Evolutionary conservation across 2,329 filamentous ascomycete species (phyloP), one percentile per base, ranked within the genome.

Genomic region (Calonectria honghensis): DNA sequence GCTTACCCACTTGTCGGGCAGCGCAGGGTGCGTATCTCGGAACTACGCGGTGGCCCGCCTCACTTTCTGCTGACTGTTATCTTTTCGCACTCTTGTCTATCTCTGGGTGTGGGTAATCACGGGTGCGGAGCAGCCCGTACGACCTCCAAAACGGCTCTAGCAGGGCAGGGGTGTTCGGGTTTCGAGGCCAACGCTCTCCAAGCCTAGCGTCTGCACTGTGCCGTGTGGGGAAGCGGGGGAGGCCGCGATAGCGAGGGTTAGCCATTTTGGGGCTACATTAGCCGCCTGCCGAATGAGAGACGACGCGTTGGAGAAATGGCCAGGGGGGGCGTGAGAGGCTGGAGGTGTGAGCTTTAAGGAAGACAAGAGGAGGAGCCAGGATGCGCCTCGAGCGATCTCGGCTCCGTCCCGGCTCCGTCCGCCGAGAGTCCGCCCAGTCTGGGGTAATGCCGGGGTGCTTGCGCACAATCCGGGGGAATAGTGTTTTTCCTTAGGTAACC

Each of bases 211-310:
- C 57, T 41, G 35, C 57, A 63, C 57, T 41, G 57, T 63, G 57
- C 57, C 57, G 57, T 63, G 57, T 63, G 57, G 57, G 57, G 57
- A 63, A 63, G 57, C 57, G 57, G 57, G 57, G 57, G 35, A 63
- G 20, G 57, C 57, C 57, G 57, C 39, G 57, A 63, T 63, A 63
- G 35, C 57, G 16, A 41, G 57, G 24, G 24, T 29, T 41, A 39
- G 37, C 57, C 37, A 29, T 31, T 63, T 63, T 41, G 24, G 57
- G 35, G 14, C 57, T 7, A 27, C n/a, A 39, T 39, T 63, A 41
- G 37, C 57, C 35, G 57, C 35, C 27, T 41, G 57, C 31, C 41
- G 41, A 45, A 45, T 45, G 41, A 18, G 45, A 48, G 45, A n/a
- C 9, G n/a, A 48, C 10, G 45, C 3, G 45, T 48, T 48, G 45